Evolutionary conservation across 192 early-diverging fungal genomes (phyloP), one percentile per base, ranked within the genome.

Genomic region (Dissophora globulifera): DNA sequence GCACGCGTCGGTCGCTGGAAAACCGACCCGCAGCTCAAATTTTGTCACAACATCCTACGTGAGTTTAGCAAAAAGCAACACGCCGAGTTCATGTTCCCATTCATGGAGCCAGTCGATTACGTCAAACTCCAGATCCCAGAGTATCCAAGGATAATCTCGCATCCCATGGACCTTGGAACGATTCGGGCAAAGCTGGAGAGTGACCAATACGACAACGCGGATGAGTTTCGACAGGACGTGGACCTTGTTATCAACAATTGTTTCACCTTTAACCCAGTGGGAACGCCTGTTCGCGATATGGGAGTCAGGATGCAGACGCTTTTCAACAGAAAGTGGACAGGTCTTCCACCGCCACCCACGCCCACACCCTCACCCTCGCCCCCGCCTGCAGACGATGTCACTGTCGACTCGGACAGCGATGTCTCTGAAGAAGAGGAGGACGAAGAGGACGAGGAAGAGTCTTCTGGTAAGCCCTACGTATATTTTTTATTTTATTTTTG

Each of bases 81-180:
- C 78, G 86, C 83, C 46, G 84, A 87, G 57, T 88, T 91, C 45
- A 86, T 86, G 30, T 90, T 87, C 27, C 91, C 90, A 17, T 95
- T 95, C 57, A 69, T 90, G 47, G 82, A 85, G 51, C 96, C 98
- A 9, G 96, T 99, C 31, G 96, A 98, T 64, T 88, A 85, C 20
- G 86, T 93, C 17, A 86, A 85, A 3, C 83, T 97, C 59, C 85
- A 86, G 53, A 93, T 98, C 45, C 96, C 96, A 16, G 87, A 89
- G 56, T 99, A 99, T 82, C 86, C 88, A 27, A 81, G 80, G 4
- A 85, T 98, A 51, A 85, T 95, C 60, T 92, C 89, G 62, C 25
- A 84, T 29, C 93, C 93, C 1, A 95, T 95, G 92, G 93, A 94
- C 60, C 52, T 96, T 38, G 83, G 81, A 17, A 93, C 93, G 1